Percentiles rank a stretch among this genome's conserved stretches.
phyloP scores from a whole-genome alignment of 352 stramenopile genomes.

The Phytopythium sindhum region DNA sequence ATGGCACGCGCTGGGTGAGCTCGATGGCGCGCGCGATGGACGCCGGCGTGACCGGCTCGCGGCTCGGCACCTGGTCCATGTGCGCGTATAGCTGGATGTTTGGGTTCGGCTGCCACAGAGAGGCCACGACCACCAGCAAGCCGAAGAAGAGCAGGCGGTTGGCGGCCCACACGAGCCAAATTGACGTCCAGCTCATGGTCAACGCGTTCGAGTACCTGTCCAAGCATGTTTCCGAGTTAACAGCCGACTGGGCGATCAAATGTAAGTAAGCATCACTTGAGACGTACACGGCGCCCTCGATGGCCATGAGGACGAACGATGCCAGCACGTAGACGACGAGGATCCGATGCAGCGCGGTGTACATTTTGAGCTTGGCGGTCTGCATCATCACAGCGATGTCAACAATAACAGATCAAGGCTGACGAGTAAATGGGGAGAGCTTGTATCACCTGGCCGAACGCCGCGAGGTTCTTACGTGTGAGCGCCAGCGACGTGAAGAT shows the following conservation, averaged over 20 bases:
- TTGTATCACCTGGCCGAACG: conserved; percentile 59
- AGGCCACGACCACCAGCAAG: conserved; percentile 58
- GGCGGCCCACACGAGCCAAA: conserved; percentile 78
- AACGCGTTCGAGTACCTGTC: conserved; percentile 70
- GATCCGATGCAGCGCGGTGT: conserved; percentile 52
- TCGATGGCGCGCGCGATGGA: conserved; percentile 50
- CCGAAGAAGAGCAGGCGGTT: conserved; percentile 70
- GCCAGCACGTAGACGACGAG: conserved; percentile 58
- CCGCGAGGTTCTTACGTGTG: conserved; percentile 75
- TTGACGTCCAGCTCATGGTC: conserved; percentile 59
- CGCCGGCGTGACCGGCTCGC: conserved; percentile 47
- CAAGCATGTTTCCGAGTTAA: not conserved
- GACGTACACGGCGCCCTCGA: conserved; percentile 78
- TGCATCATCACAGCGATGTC: conserved; percentile 14
- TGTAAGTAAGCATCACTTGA: not conserved
- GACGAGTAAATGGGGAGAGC: not conserved
- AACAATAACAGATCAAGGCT: not conserved
- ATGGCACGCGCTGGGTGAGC: conserved; percentile 53
- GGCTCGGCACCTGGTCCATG: conserved; percentile 78
- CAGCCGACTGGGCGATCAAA: not conserved
- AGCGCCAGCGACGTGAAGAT: conserved; percentile 81
- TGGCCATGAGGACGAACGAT: conserved; percentile 72
- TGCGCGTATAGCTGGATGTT: conserved; percentile 67
- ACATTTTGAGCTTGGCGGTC: conserved; percentile 78
- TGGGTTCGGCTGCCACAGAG: conserved; percentile 70